Evolutionary conservation across 768 basidiomycete genomes (phyloP), one percentile per base, ranked within the genome.

Genomic region (Termitomyces sp.): DNA sequence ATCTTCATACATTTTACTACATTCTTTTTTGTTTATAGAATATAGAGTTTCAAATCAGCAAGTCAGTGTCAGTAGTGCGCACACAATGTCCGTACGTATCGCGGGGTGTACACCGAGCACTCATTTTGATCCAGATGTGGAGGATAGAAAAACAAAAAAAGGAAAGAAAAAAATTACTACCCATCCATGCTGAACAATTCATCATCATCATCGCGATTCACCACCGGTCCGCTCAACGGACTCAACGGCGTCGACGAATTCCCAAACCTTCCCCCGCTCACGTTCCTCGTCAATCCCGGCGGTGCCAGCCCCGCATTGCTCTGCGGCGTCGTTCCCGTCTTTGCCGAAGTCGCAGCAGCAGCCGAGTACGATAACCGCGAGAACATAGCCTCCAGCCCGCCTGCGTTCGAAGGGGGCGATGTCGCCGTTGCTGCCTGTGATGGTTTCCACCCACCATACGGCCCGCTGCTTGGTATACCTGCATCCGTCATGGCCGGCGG

Each of bases 111-210:
- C 50, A 53, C 52, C 40, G 10, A 52, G 51, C 38, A 30, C 38
- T 54, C 42, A 10, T 54, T 54, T 54, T 54, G 30, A 45, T 54
- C 53, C 53, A 54, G 9, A 24, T 10, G 42, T 30, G 3, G 30
- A 10, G n/a, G n/a, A 54, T 18, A 54, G 36, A 42, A 22, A 33
- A 18, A 33, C 5, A 44, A 18, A 54, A 9, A 32, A 22, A 16
- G 24, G 16, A 22, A 18, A 53, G 20, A 5, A 35, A 7, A 14
- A n/a, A 10, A 32, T 14, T 33, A 32, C 40, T 49, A 79, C 54
- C 75, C 75, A 61, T 90, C 88, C 84, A 90, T 85, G 64, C 76
- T 77, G 68, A 91, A 91, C 67, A 90, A 69, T 53, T 80, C 80
- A 53, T 79, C 88, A 66, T 87, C 86, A 59, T 87, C 78, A 57